Base-by-base conservation (phyloP, 768 basidiomycete genomes). In the Paxillus rubicundulus region DNA sequence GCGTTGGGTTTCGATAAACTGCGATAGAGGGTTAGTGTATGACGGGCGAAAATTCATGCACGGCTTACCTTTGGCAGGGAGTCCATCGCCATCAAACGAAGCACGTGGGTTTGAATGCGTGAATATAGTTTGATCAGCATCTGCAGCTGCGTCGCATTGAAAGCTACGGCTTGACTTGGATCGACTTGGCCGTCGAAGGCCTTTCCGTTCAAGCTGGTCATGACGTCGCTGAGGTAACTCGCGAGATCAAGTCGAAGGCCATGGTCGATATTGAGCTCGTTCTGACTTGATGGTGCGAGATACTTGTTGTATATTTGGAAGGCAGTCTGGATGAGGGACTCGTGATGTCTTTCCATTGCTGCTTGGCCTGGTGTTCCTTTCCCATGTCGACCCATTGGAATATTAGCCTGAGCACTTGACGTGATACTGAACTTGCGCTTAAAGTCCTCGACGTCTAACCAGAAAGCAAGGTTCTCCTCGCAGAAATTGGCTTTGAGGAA, bases 211-310 rank as follows among this genome's bases (percentile, higher is more conserved):
- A 87, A 60, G 58, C 73, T 85, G 44, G 85, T 86, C 58, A 95
- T 88, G 24, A 93, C 89, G 48, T 97, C 92, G 69, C 87, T 88
- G 55, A 99, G 79, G 68, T 98, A 98, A 60, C 86, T 89, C 53
- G 92, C 89, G 47, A 99, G 78, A 71, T 98, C 97, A 60, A 92
- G 93, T 56, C 97, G 86, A 36, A 99, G 77, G 36, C 89, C 91
- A 68, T 99, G 97, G 66, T 99, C 97, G 59, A 99, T 99, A 72
- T 99, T 99, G 55, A 99, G 82, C 72, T 98, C 97, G 72, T 88
- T 92, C 53, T 87, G 89, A 68, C 92, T 95, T 27, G 93, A 91
- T 1, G 94, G 95, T 0, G 96, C 97, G 20, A 99, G 85, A 65
- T 98, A 99, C 47, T 84, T 94, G 76, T 91, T 87, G 76, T 92